Conservation (phyloP, 257 asterid genomes). For the Scutellaria galericulata region DNA sequence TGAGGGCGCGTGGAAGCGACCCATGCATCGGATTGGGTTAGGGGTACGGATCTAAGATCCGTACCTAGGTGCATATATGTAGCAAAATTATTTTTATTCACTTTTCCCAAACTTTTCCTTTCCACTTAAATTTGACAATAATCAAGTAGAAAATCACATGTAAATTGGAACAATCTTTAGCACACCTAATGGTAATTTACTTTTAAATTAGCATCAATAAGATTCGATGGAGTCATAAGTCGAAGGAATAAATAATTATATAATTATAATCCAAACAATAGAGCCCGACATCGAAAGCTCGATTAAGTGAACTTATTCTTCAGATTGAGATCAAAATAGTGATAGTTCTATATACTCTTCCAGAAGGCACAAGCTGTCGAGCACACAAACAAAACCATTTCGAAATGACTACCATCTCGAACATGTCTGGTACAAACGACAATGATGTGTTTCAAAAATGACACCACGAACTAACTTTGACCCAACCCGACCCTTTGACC, state of each 20-base stretch:
- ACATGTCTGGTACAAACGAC: too few relatives aligned
- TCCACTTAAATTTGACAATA: conserved; percentile 25
- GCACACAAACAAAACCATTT: neutral
- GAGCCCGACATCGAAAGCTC: conserved; percentile 27
- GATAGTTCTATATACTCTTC: conserved; percentile 15
- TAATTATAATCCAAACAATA: conserved; percentile 41
- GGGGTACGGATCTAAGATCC: too few relatives aligned
- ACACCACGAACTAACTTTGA: too few relatives aligned
- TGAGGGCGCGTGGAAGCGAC: too few relatives aligned
- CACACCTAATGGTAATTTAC: conserved; percentile 40
- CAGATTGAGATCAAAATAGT: conserved; percentile 31
- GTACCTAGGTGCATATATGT: too few relatives aligned
- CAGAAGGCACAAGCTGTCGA: conserved; percentile 19
- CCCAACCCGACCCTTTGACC: too few relatives aligned
- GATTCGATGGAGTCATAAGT: conserved; percentile 38
- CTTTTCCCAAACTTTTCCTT: conserved; percentile 43
- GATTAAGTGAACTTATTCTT: conserved; percentile 35
- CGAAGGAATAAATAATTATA: conserved; percentile 30
- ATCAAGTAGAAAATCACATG: conserved; percentile 39
- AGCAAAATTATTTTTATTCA: neutral
- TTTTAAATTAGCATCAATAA: conserved; percentile 33
- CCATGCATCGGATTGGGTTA: too few relatives aligned
- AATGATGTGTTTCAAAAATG: too few relatives aligned
- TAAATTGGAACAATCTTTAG: conserved; percentile 63
- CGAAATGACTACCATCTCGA: too few relatives aligned